Conservation (phyloP, 768 basidiomycete species). For the Amanita muscaria region DNA sequence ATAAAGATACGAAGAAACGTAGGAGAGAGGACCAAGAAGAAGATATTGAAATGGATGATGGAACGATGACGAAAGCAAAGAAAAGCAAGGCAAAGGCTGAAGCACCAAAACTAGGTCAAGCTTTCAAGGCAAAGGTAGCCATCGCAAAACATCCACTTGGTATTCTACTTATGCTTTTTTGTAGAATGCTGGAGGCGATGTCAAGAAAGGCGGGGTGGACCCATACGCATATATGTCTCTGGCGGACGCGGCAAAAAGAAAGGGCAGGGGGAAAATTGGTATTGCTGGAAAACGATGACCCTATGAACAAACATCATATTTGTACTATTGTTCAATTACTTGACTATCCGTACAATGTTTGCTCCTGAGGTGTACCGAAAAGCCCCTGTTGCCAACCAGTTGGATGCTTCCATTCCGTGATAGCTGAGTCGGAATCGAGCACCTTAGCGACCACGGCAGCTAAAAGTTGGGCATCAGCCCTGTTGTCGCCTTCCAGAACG, state of each 20-base stretch:
- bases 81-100: constrained; percentile 47
- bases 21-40: constrained; percentile 48
- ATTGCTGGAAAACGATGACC: constrained; percentile 56
- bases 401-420: constrained; percentile 52
- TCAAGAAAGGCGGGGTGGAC: constrained; percentile 80
- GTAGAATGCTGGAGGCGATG: constrained; percentile 91
- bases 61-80: constrained; percentile 37
- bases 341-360: constrained; percentile 55
- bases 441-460: constrained; percentile 46
- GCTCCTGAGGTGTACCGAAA: constrained; percentile 68
- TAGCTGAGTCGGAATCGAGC: constrained; percentile 27
- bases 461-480: constrained; percentile 56
- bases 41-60: constrained; percentile 75
- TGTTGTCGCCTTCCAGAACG: constrained; percentile 78
- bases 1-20: constrained; percentile 95
- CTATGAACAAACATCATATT: too few species aligned
- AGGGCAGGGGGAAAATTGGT: constrained; percentile 36
- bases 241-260: constrained; percentile 71
- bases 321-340: constrained; percentile 8
- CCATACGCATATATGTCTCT: constrained; percentile 90
- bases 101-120: constrained; percentile 51
- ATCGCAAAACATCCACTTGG: constrained; percentile 16
- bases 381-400: constrained; percentile 57
- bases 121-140: constrained; percentile 95
- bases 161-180: constrained; percentile 11